Evolutionary conservation across 352 stramenopile species (phyloP).

Genomic region (Pythium brassicae): DNA sequence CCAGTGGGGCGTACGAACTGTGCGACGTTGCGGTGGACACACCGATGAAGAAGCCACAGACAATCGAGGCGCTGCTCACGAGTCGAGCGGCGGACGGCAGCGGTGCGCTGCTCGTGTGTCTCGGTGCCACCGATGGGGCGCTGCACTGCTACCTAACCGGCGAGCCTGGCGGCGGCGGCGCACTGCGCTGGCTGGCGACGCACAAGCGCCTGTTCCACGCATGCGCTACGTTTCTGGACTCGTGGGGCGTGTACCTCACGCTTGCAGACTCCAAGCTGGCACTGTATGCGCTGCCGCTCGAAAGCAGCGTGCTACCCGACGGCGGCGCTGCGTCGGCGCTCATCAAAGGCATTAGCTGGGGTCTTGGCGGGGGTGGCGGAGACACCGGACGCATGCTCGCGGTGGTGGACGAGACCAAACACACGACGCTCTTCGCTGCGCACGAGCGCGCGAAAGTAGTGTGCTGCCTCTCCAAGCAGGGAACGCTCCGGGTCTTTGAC

Average conservation of each 20-base stretch:
- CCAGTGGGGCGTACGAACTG: constrained; percentile 33
- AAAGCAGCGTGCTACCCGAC: constrained; percentile 36
- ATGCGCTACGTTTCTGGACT: constrained; percentile 50
- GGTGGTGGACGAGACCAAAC: constrained; percentile 58
- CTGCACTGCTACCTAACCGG: constrained; percentile 49
- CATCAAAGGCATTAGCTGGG: constrained; percentile 11
- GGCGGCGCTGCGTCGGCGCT: constrained; percentile 14
- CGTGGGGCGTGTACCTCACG: constrained; percentile 65
- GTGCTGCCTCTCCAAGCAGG: constrained; percentile 52
- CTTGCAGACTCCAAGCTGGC: constrained; percentile 53
- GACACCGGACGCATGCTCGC: constrained; percentile 21
- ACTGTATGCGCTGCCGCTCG: constrained; percentile 57
- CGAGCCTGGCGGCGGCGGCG: constrained; percentile 8
- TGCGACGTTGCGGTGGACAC: constrained; percentile 49
- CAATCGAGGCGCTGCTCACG: constrained; percentile 43
- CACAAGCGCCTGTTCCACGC: constrained; percentile 63
- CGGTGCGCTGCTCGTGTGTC: constrained; percentile 41
- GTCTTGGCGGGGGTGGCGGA: constrained; percentile 4
- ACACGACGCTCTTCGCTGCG: constrained; percentile 41
- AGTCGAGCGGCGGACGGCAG: constrained; percentile 33
- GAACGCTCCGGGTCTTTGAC: constrained; percentile 66
- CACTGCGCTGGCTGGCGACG: constrained; percentile 46
- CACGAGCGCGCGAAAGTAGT: constrained; percentile 56
- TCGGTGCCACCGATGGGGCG: constrained; percentile 50
- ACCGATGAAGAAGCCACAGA: constrained; percentile 43